Conservation (phyloP, 2,329 filamentous ascomycete genomes). For the Emericellopsis atlantica region DNA sequence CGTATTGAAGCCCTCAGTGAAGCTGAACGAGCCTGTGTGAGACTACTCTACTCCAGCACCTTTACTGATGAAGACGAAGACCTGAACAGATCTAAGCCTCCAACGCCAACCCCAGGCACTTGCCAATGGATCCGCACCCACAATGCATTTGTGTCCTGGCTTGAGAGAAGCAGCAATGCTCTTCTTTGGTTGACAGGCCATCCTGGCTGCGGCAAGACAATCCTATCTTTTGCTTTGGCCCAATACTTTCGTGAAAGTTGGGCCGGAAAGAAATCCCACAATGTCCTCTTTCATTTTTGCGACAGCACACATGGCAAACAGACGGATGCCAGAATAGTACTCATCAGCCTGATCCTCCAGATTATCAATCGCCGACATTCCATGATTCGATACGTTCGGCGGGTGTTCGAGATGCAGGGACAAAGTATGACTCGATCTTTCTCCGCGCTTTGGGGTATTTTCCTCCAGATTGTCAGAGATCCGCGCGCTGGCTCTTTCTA, state of each 20-base stretch:
- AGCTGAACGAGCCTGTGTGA: conserved; percentile 17
- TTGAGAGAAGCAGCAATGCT: conserved; percentile 10
- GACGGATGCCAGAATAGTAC: conserved; percentile 19
- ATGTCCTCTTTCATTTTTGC: conserved; percentile 18
- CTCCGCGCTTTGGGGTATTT: conserved; percentile 19
- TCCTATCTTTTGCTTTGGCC: conserved; percentile 18
- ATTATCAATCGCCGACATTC: conserved; percentile 15
- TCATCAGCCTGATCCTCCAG: conserved; percentile 21
- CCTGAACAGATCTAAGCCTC: conserved; percentile 6
- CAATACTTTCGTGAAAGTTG: conserved; percentile 12
- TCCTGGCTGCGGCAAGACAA: conserved; percentile 23
- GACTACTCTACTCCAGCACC: conserved; percentile 16
- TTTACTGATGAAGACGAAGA: conserved; percentile 14
- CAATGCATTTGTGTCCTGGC: conserved; percentile 15
- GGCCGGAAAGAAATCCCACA: neutral
- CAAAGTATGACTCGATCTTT: conserved; percentile 18
- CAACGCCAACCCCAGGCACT: conserved; percentile 17
- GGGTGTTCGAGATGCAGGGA: conserved; percentile 15
- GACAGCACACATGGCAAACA: conserved; percentile 19
- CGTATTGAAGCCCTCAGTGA: conserved; percentile 14
- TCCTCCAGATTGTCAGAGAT: conserved; percentile 16
- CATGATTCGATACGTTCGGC: conserved; percentile 17
- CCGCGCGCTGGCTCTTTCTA: conserved; percentile 12
- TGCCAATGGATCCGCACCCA: conserved; percentile 20
- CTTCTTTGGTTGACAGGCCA: conserved; percentile 22